Base-by-base conservation (phyloP, 768 basidiomycete species). In the Lepiota brunneoincarnata region DNA sequence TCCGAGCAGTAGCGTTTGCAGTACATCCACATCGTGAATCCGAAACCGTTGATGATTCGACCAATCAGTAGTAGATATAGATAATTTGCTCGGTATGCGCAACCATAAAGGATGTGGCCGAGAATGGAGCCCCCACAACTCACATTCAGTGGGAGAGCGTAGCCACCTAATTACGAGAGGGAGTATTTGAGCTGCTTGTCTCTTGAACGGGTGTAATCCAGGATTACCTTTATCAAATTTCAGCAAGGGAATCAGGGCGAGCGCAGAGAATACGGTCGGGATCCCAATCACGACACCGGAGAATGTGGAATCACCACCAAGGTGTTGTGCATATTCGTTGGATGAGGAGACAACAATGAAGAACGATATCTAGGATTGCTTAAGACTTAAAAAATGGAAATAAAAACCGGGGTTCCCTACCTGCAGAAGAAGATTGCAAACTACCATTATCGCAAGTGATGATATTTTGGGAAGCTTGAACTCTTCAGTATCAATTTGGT, bases 331-430 rank as follows among this genome's bases (percentile, higher is more conserved):
- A 61, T 88, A 87, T 45, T 75, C 72, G 59, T 79, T 81, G 2
- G 84, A 81, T 1, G 86, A 85, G 2, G 86, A 83, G 2, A 89
- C 81, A 34, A 86, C 73, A 54, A 87, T 80, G 65, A 86, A 88
- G 68, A 87, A 87, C 0, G 83, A 80, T 3, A 83, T 62, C 86
- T 87, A 39, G 12, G 31, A 17, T n/a, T 0, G 9, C 9, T 6
- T 34, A 3, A 12, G 31, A 9, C 2, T 17, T 48, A 34, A 1
- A 48, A 20, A 11, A n/a, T n/a, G 12, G 28, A 12, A n/a, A 23
- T 6, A 12, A 37, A 6, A 7, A 38, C 31, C 7, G 15, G 11
- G 12, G 7, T 31, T 12, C 45, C 55, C 7, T n/a, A 67, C 69
- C 63, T 70, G 69, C 23, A 68, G 66, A 20, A 70, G 48, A 6